These are phyloP conservation scores for Rutstroemia sp. DNA, from an alignment of 2,329 filamentous ascomycete genomes.

Conservation along the genomic window DNA sequence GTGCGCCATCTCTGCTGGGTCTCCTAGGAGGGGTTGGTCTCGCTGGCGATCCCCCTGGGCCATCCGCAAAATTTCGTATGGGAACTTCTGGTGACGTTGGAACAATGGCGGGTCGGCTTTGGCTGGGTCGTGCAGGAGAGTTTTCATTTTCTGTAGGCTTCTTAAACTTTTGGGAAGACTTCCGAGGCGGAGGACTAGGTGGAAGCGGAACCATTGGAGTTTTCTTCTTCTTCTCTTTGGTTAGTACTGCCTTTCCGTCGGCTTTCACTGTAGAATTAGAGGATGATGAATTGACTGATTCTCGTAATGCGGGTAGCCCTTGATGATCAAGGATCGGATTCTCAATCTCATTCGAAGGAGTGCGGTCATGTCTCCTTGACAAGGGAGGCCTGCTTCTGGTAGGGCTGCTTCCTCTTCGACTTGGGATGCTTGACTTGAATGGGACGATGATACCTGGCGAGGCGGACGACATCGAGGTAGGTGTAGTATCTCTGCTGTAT, in stretches of 20 bases:
- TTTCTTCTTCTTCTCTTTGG: constrained; percentile 33
- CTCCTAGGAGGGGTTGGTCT: constrained; percentile 39
- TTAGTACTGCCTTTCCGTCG: constrained; percentile 36
- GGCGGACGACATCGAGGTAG: constrained; percentile 69
- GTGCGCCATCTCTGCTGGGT: constrained; percentile 62
- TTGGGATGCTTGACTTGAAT: constrained; percentile 34
- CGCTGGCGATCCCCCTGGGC: neutral
- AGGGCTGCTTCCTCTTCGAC: constrained; percentile 47
- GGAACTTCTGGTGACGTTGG: neutral
- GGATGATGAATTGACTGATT: constrained; percentile 65
- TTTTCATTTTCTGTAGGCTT: constrained; percentile 31
- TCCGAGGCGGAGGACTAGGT: constrained; percentile 54
- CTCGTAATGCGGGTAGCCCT: constrained; percentile 57
- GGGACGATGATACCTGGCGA: constrained; percentile 54
- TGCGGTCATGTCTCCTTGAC: constrained; percentile 49
- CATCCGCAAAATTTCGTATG: neutral
- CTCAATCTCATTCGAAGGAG: constrained; percentile 44
- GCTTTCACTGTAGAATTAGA: constrained; percentile 61
- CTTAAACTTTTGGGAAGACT: constrained; percentile 50
- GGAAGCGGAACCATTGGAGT: constrained; percentile 41
- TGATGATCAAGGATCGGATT: constrained; percentile 41
- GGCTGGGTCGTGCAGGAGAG: constrained; percentile 34
- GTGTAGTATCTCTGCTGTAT: constrained; percentile 72
- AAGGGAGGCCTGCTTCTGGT: constrained; percentile 50
- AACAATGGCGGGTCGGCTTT: constrained; percentile 1